Percentiles rank a stretch among this genome's conserved stretches.
phyloP scores from a whole-genome alignment of 306 rosid species.

The Cucurbita argyrosperma region DNA sequence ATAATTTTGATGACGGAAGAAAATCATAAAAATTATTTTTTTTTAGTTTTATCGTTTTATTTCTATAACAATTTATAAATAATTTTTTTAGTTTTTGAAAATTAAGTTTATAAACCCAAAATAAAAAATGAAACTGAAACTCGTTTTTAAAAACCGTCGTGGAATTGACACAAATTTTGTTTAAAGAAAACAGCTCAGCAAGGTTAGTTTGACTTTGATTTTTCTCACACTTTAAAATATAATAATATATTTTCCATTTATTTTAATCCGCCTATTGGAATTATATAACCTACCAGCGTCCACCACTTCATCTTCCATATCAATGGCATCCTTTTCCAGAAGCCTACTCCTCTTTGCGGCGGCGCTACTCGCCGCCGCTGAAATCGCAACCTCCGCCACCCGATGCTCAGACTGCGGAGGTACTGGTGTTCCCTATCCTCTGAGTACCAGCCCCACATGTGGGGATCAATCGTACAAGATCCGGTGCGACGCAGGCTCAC shows the following conservation, averaged over 20 bases:
- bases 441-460: constrained; percentile 42
- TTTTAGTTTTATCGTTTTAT: no score
- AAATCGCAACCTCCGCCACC: constrained; percentile 2
- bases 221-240: background rate
- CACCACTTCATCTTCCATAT: background rate
- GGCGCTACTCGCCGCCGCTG: constrained; percentile 21
- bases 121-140: no score
- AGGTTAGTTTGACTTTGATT: background rate
- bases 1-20: background rate
- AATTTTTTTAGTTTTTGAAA: no score
- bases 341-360: constrained; percentile 18
- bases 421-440: constrained; percentile 50
- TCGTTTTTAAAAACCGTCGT: no score
- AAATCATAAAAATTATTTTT: no score
- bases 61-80: no score
- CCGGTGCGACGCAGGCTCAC: constrained; percentile 33
- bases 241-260: background rate
- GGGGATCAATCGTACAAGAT: constrained; percentile 56
- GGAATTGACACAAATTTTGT: background rate
- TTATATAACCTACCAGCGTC: background rate
- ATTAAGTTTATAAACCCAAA: no score
- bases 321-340: constrained; percentile 11
- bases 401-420: constrained; percentile 52
- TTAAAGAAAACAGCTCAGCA: background rate
- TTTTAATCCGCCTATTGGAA: background rate